A percentile compares a stretch with the other conserved stretches of the same genome.
Conservation (phyloP, 192 early-diverging fungal genomes). For the Backusella westeae region DNA sequence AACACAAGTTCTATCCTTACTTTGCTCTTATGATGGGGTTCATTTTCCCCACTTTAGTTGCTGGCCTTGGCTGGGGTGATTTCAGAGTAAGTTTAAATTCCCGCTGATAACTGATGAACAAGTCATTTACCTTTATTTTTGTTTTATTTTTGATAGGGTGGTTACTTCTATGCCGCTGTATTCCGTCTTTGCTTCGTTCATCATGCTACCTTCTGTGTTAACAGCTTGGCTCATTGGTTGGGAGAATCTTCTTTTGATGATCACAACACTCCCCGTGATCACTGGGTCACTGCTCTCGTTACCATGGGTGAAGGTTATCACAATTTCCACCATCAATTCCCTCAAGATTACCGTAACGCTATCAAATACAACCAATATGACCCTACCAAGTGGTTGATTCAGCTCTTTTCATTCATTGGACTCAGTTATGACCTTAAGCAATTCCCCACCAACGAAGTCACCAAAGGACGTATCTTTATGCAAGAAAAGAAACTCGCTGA, state of each 20-base stretch:
- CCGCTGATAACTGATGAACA: not conserved
- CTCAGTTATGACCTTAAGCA: slow-evolving; percentile 70
- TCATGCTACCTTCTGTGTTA: slow-evolving; percentile 88
- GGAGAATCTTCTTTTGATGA: slow-evolving; percentile 80
- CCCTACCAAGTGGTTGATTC: slow-evolving; percentile 86
- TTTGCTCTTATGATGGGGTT: slow-evolving; percentile 76
- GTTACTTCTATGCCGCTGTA: slow-evolving; percentile 75
- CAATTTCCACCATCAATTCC: slow-evolving; percentile 89
- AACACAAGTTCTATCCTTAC: slow-evolving; percentile 73
- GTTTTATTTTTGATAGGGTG: slow-evolving; percentile 48
- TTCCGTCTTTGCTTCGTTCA: slow-evolving; percentile 76
- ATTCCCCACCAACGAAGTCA: slow-evolving; percentile 79
- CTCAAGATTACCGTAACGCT: slow-evolving; percentile 84
- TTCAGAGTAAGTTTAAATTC: slow-evolving; percentile 43
- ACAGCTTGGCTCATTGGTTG: slow-evolving; percentile 78
- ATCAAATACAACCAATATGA: slow-evolving; percentile 77
- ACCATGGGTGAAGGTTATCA: slow-evolving; percentile 84
- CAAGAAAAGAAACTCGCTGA: slow-evolving; percentile 69
- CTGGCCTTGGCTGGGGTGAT: slow-evolving; percentile 84
- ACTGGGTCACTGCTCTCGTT: slow-evolving; percentile 76
- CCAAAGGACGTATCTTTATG: slow-evolving; percentile 79
- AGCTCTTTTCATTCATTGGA: slow-evolving; percentile 50
- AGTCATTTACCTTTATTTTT: slow-evolving; percentile 8
- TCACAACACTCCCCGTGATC: slow-evolving; percentile 77
- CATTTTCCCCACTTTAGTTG: slow-evolving; percentile 78